These are phyloP conservation scores for Cercospora canescens DNA, from an alignment of 2,329 filamentous ascomycete species.

Conservation along the genomic window DNA sequence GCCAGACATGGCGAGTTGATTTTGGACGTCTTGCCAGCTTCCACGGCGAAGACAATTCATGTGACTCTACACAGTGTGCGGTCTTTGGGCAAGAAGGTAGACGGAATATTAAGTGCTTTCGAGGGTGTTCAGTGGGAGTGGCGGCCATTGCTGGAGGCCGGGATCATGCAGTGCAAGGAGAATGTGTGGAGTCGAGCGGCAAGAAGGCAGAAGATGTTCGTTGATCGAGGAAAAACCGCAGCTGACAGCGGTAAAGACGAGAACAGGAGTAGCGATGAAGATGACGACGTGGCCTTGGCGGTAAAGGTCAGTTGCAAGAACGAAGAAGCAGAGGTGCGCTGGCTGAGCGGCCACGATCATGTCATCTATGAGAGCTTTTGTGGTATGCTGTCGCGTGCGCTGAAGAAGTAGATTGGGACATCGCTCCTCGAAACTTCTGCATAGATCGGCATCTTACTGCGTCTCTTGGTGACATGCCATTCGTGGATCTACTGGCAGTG, in stretches of 20 bases:
- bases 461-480: neutral
- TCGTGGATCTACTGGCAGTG: neutral
- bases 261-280: constrained; percentile 36
- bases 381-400: constrained; percentile 66
- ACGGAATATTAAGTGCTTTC: constrained; percentile 54
- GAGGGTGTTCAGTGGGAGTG: constrained; percentile 65
- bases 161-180: constrained; percentile 63
- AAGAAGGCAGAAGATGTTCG: constrained; percentile 54
- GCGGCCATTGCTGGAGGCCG: constrained; percentile 54
- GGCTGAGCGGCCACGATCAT: constrained; percentile 73
- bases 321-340: constrained; percentile 55
- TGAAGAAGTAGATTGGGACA: constrained; percentile 13
- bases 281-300: constrained; percentile 39
- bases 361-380: constrained; percentile 84
- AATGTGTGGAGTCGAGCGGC: constrained; percentile 81
- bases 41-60: constrained; percentile 52
- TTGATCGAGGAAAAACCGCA: constrained; percentile 28
- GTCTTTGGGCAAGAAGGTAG: constrained; percentile 39
- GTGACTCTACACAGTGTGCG: constrained; percentile 32
- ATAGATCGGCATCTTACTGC: neutral
- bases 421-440: too few relatives aligned
- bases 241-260: constrained; percentile 26
- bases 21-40: constrained; percentile 40
- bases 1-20: constrained; percentile 33
- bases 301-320: constrained; percentile 43